Conservation (phyloP, 1,284 basidiomycete species). For the Ganoderma meredithae region DNA sequence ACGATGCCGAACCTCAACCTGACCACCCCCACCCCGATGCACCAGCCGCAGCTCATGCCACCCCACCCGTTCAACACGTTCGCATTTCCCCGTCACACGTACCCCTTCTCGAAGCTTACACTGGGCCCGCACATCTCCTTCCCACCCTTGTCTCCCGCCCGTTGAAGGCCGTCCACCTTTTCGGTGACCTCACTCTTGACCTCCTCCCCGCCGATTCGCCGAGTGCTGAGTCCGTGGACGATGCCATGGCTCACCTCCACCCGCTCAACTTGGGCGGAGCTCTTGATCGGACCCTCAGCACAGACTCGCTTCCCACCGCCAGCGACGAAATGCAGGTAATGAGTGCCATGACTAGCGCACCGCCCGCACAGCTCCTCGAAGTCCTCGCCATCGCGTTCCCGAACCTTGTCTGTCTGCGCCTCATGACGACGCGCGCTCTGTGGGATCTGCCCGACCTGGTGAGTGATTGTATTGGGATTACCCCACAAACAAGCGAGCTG, state of each 20-base stretch:
- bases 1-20: constrained; percentile 28
- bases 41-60: constrained; percentile 11
- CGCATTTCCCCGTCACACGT: constrained; percentile 43
- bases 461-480: constrained; percentile 26
- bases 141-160: constrained; percentile 69
- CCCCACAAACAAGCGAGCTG: neutral
- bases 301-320: constrained; percentile 18
- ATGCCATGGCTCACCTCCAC: constrained; percentile 39
- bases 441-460: constrained; percentile 45
- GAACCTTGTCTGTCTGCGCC: constrained; percentile 42
- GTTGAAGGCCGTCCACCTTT: constrained; percentile 65
- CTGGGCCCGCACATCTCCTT: constrained; percentile 64
- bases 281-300: constrained; percentile 17
- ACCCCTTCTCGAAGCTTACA: constrained; percentile 62
- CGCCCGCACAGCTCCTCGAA: constrained; percentile 44
- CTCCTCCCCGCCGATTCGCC: constrained; percentile 54
- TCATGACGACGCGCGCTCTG: constrained; percentile 45
- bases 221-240: constrained; percentile 48
- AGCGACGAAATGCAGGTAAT: constrained; percentile 37
- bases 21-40: constrained; percentile 18
- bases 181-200: constrained; percentile 60
- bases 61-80: constrained; percentile 36
- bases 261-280: constrained; percentile 13
- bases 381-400: constrained; percentile 44
- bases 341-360: constrained; percentile 46